Evolutionary conservation across 73 alveolate genomes (phyloP).

Genomic region (Stentor roeselii): DNA sequence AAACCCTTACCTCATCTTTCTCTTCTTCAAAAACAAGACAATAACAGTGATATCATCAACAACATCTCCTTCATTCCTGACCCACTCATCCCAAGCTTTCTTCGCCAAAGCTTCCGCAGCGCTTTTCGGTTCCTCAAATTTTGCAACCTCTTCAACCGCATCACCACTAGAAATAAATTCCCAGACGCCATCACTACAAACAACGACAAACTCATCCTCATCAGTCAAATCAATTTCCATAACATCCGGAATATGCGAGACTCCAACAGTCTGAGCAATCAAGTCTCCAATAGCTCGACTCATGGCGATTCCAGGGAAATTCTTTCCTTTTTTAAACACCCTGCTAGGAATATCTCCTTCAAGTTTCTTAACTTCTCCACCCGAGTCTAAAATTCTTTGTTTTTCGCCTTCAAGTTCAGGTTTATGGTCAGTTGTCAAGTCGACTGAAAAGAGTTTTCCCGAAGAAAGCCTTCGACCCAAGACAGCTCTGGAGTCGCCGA

Average conservation of each 20-base stretch:
- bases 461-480: conserved; percentile 33
- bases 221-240: conserved; percentile 37
- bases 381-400: conserved; percentile 37
- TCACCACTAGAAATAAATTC: conserved; percentile 29
- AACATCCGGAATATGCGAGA: conserved; percentile 56
- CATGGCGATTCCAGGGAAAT: conserved; percentile 63
- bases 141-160: background rate
- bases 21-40: no score
- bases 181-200: conserved; percentile 62
- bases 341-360: conserved; percentile 62
- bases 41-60: conserved; percentile 37
- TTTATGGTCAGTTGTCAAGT: conserved; percentile 55
- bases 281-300: conserved; percentile 67
- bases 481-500: conserved; percentile 63
- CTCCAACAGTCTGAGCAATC: conserved; percentile 63
- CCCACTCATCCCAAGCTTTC: conserved; percentile 55
- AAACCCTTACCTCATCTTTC: background rate
- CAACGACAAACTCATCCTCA: conserved; percentile 31
- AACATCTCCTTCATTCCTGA: conserved; percentile 42
- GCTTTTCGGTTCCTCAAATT: conserved; percentile 6
- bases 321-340: conserved; percentile 60
- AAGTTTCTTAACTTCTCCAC: conserved; percentile 50
- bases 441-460: background rate
- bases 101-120: conserved; percentile 48
- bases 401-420: conserved; percentile 49